Percentiles rank a stretch among this genome's conserved stretches.
phyloP scores from a whole-genome alignment of 768 basidiomycete species.

The Lactarius akahatsu region DNA sequence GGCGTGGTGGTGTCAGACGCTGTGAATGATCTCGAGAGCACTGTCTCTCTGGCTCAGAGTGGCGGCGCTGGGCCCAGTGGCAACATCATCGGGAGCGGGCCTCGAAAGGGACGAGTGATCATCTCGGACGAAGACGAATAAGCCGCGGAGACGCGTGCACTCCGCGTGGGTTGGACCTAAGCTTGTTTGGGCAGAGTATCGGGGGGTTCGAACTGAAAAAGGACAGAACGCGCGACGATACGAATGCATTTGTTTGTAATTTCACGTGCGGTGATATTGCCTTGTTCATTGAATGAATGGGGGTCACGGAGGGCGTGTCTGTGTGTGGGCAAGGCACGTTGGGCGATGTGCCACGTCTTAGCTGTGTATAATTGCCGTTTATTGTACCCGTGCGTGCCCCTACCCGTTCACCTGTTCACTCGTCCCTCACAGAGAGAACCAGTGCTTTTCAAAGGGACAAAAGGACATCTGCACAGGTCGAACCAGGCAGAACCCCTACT shows the following conservation, averaged over 20 bases:
- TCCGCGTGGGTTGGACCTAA: slow-evolving; percentile 17
- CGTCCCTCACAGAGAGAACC: background rate
- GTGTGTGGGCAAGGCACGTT: background rate
- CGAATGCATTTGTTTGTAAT: background rate
- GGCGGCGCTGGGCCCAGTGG: slow-evolving; percentile 10
- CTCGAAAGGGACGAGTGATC: slow-evolving; percentile 36
- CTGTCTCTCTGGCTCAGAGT: background rate
- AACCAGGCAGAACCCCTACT: background rate
- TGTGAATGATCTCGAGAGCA: background rate
- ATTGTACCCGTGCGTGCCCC: background rate
- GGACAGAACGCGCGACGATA: background rate
- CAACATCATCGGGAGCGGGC: slow-evolving; percentile 18
- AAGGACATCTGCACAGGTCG: background rate
- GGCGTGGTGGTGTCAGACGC: background rate
- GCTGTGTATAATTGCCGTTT: background rate
- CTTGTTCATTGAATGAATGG: background rate
- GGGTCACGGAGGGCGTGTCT: slow-evolving; percentile 5
- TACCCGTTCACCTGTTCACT: background rate
- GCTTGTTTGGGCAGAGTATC: background rate
- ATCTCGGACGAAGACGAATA: slow-evolving; percentile 44
- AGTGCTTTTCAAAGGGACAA: background rate
- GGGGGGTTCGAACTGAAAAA: slow-evolving; percentile 3
- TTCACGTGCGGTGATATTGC: background rate
- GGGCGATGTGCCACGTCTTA: background rate
- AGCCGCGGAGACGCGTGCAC: slow-evolving; percentile 27